Percentiles rank a stretch among this genome's conserved stretches.
These are phyloP conservation scores for Penicillium crustosum DNA, from an alignment of 2,329 filamentous ascomycete species.

Conservation along the genomic window DNA sequence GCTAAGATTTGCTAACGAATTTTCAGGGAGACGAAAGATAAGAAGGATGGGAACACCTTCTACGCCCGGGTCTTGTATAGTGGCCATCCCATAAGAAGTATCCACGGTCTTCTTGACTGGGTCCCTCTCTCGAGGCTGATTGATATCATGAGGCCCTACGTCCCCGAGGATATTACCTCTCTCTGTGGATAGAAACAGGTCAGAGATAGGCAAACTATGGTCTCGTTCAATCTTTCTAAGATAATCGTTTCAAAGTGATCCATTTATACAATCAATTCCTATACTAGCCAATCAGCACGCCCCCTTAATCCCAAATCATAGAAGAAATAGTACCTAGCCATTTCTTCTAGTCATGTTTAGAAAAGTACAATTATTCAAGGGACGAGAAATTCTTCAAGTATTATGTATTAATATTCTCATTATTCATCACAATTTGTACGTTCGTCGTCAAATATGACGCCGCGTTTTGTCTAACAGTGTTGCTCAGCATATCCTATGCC, in stretches of 20 bases:
- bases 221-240: not conserved
- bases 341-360: not conserved
- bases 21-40: constrained; percentile 14
- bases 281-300: not conserved
- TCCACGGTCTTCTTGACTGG: constrained; percentile 35
- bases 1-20: not conserved
- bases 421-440: not conserved
- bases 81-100: constrained; percentile 30
- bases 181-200: constrained; percentile 22
- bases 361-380: not conserved
- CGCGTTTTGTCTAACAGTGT: not conserved
- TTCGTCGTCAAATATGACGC: not conserved
- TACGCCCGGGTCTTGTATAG: constrained; percentile 36
- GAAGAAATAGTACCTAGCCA: not conserved
- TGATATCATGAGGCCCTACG: constrained; percentile 28
- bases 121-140: constrained; percentile 26
- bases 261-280: not conserved
- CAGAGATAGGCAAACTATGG: not conserved
- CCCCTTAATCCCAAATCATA: not conserved
- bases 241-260: not conserved
- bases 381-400: not conserved
- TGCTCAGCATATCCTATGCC: not conserved
- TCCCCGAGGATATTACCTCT: constrained; percentile 29
- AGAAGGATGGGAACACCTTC: not conserved
- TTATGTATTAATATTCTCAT: not conserved